A percentile compares a stretch with the other conserved stretches of the same genome.
Conservation (phyloP, 73 alveolate genomes). For the Stentor roeselii region DNA sequence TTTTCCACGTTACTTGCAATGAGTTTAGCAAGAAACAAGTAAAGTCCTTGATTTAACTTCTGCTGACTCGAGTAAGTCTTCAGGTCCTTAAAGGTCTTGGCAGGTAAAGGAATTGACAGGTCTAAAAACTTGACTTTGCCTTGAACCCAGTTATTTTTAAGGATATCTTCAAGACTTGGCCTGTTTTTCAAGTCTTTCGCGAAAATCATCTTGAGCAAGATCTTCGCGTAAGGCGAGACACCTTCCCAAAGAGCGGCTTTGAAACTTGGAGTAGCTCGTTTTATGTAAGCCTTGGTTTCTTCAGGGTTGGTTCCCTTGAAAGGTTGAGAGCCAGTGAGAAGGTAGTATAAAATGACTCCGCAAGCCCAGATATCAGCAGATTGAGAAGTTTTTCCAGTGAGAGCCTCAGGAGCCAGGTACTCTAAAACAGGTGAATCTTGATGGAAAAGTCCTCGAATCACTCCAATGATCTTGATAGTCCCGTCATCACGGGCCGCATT, state of each 20-base stretch:
- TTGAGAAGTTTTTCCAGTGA: slow-evolving; percentile 11
- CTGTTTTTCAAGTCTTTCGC: neutral
- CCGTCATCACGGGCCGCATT: slow-evolving; percentile 62
- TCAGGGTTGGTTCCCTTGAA: neutral
- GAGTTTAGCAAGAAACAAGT: neutral
- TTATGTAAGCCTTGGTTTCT: neutral
- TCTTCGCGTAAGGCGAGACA: neutral
- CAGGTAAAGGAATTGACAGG: neutral
- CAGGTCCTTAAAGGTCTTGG: neutral
- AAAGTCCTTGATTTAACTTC: slow-evolving; percentile 1
- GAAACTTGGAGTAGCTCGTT: neutral
- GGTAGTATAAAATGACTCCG: slow-evolving; percentile 27
- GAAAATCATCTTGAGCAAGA: neutral
- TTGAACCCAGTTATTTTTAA: neutral
- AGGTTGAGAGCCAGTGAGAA: neutral
- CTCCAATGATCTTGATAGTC: slow-evolving; percentile 25
- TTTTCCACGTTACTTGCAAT: neutral
- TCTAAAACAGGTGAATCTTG: slow-evolving; percentile 84
- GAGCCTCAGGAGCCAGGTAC: slow-evolving; percentile 43
- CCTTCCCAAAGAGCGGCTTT: neutral
- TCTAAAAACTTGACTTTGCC: neutral
- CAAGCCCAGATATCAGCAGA: slow-evolving; percentile 58
- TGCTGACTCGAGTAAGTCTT: neutral
- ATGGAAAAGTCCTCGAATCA: slow-evolving; percentile 65
- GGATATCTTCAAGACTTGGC: neutral